Evolutionary conservation across 1,139 yeast genomes (phyloP).

Genomic region (Spencermartinsiella ligniputridi): DNA sequence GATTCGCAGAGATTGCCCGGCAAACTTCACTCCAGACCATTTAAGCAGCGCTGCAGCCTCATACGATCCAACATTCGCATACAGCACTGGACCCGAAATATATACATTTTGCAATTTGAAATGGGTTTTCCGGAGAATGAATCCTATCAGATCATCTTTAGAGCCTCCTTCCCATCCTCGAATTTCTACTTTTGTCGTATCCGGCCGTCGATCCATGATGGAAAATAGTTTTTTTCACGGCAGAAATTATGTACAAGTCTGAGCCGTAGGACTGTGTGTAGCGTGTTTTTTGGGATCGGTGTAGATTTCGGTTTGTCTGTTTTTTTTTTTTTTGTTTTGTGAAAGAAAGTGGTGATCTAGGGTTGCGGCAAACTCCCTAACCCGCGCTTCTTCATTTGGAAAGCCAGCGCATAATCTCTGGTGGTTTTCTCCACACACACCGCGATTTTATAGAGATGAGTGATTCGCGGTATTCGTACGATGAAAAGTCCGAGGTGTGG

Average conservation of each 20-base stretch:
- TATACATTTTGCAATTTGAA: slow-evolving; percentile 50
- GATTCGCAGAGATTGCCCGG: slow-evolving; percentile 64
- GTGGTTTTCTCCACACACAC: not conserved
- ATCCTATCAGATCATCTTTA: slow-evolving; percentile 61
- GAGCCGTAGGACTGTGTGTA: too few species aligned
- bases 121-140: slow-evolving; percentile 64
- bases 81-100: slow-evolving; percentile 41
- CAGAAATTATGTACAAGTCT: too few species aligned
- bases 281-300: too few species aligned
- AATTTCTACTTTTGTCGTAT: slow-evolving; percentile 51
- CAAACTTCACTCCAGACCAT: slow-evolving; percentile 77
- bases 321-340: too few species aligned
- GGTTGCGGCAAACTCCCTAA: not conserved
- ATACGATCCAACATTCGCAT: slow-evolving; percentile 53
- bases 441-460: slow-evolving; percentile 30
- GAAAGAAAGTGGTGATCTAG: too few species aligned
- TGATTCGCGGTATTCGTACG: slow-evolving; percentile 54
- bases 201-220: not conserved
- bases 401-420: slow-evolving; percentile 18
- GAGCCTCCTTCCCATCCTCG: slow-evolving; percentile 74
- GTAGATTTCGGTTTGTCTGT: too few species aligned
- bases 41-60: slow-evolving; percentile 58
- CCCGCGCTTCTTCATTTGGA: slow-evolving; percentile 20
- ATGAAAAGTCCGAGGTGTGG: slow-evolving; percentile 93
- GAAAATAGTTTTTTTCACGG: too few species aligned